phyloP scores from a whole-genome alignment of 2,329 filamentous ascomycete species.

The Delphinella strobiligena region DNA sequence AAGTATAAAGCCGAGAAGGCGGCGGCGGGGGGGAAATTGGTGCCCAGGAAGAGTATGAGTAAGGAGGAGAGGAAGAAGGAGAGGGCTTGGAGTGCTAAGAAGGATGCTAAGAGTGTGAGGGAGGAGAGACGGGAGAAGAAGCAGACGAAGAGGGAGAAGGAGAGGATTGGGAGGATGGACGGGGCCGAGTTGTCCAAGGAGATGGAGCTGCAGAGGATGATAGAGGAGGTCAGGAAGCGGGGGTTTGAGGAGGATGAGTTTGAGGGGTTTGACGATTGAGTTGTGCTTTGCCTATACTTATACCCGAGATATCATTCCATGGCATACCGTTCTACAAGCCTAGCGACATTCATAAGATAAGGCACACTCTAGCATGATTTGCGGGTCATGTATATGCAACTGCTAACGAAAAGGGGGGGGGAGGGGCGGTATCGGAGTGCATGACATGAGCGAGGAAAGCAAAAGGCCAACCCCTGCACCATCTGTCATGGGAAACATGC shows the following conservation, averaged over 20 bases:
- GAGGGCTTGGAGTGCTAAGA: constrained; percentile 25
- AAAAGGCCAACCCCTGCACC: too few species aligned
- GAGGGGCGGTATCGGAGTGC: too few species aligned
- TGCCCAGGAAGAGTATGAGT: constrained; percentile 18
- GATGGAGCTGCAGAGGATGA: constrained; percentile 20
- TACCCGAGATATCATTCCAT: too few species aligned
- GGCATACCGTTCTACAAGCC: too few species aligned
- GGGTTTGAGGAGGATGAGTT: constrained; percentile 9
- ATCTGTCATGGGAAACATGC: too few species aligned
- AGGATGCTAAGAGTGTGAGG: constrained; percentile 21
- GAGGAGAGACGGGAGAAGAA: constrained; percentile 23
- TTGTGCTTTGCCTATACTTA: too few species aligned
- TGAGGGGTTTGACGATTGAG: constrained; percentile 11
- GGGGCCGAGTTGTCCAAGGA: constrained; percentile 19
- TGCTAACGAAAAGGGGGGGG: too few species aligned
- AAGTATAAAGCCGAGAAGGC: constrained; percentile 15
- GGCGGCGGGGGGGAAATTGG: constrained; percentile 15
- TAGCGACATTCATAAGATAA: too few species aligned
- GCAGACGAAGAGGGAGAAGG: constrained; percentile 19
- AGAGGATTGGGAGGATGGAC: constrained; percentile 18
- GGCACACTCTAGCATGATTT: too few species aligned
- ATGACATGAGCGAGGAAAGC: too few species aligned
- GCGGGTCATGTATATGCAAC: too few species aligned
- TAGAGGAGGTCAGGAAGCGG: constrained; percentile 19
- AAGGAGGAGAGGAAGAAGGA: constrained; percentile 20